Conservation (phyloP, 2,329 filamentous ascomycete species). For the Elsinoe necatrix region DNA sequence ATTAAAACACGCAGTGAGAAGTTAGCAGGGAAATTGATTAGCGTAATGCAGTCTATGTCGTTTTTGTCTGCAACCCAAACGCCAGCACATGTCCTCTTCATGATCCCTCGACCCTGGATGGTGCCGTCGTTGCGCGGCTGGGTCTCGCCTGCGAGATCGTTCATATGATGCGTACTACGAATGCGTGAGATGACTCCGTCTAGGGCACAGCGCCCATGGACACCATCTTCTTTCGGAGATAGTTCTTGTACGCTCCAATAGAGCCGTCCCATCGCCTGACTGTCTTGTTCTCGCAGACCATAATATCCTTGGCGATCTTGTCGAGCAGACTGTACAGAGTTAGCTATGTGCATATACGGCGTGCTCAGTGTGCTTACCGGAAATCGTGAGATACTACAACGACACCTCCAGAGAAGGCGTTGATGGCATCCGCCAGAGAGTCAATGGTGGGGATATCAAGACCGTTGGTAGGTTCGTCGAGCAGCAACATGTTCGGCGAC, state of each 20-base stretch:
- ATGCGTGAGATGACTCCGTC: not conserved
- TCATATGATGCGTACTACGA: not conserved
- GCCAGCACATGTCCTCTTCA: not conserved
- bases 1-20: not conserved
- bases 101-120: slow-evolving; percentile 8
- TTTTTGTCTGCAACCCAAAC: slow-evolving; percentile 13
- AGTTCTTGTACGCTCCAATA: slow-evolving; percentile 95
- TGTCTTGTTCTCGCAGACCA: slow-evolving; percentile 97
- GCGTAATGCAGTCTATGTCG: slow-evolving; percentile 14
- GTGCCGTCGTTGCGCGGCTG: slow-evolving; percentile 4
- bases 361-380: slow-evolving; percentile 55
- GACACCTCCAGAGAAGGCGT: slow-evolving; percentile 90
- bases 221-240: slow-evolving; percentile 99
- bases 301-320: slow-evolving; percentile 98
- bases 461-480: slow-evolving; percentile 99
- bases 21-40: not conserved
- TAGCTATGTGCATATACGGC: slow-evolving; percentile 24
- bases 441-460: slow-evolving; percentile 98
- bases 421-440: slow-evolving; percentile 93
- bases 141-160: slow-evolving; percentile 13
- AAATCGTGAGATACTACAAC: slow-evolving; percentile 99
- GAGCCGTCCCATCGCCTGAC: slow-evolving; percentile 79
- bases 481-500: slow-evolving; percentile 89
- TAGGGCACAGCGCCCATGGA: slow-evolving; percentile 71
- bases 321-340: slow-evolving; percentile 67